These are phyloP conservation scores for Aquilaria malaccensis DNA, from an alignment of 345 rosid genomes.

Conservation along the genomic window DNA sequence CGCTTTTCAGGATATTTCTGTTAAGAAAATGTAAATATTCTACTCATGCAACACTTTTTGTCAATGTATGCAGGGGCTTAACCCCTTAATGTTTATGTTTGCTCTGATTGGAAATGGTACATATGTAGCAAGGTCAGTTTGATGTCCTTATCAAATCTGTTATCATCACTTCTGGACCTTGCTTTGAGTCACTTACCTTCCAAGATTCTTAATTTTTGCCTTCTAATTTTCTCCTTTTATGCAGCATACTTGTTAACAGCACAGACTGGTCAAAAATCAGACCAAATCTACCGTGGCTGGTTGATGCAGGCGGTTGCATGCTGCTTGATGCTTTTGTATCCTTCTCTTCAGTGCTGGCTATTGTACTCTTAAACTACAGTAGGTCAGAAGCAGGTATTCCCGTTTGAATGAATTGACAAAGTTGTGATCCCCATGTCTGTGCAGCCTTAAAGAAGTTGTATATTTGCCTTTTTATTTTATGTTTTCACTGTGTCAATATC, in stretches of 20 bases:
- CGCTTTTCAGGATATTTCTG: too few relatives aligned
- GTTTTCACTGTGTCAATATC: not conserved
- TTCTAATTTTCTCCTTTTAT: slow-evolving; percentile 9
- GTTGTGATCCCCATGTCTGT: not conserved
- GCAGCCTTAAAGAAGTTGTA: too few relatives aligned
- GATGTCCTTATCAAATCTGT: not conserved
- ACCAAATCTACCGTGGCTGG: slow-evolving; percentile 83
- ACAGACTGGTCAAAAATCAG: slow-evolving; percentile 53
- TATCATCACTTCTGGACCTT: not conserved
- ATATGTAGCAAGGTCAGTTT: slow-evolving; percentile 64
- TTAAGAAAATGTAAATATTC: too few relatives aligned
- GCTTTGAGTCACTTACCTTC: not conserved
- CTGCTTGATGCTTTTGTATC: slow-evolving; percentile 74
- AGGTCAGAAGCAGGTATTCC: too few relatives aligned
- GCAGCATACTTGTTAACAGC: slow-evolving; percentile 63
- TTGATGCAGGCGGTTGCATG: slow-evolving; percentile 81
- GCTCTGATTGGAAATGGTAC: slow-evolving; percentile 75
- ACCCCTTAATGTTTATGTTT: slow-evolving; percentile 77
- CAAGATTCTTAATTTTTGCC: not conserved
- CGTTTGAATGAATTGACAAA: not conserved
- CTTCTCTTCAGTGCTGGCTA: slow-evolving; percentile 12
- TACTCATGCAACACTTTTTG: slow-evolving; percentile 9
- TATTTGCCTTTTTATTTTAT: not conserved
- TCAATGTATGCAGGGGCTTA: slow-evolving; percentile 52
- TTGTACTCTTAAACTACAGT: not conserved